Base-by-base conservation (phyloP, 139 green algal species). In the Closterium sp. region DNA sequence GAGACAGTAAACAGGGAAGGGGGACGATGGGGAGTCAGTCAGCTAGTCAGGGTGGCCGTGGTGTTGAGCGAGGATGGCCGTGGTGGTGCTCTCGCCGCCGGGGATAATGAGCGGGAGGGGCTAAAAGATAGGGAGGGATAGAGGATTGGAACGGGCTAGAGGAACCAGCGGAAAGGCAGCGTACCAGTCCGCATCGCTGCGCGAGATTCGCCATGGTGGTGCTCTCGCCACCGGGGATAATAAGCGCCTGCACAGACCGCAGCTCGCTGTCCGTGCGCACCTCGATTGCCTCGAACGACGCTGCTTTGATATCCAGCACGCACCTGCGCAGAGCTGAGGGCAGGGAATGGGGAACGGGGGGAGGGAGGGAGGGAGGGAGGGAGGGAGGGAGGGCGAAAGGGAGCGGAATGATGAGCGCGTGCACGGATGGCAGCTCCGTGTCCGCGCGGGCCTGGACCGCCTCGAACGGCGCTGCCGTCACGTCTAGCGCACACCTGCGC, bases 171-270 rank as follows among this genome's bases (percentile, higher is more conserved):
- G 34, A 7, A 33, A 16, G 12, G 5, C 34, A n/a, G 90, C 1
- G 2, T 1, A 88, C 21, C 89, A 95, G 43, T 12, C 91, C 93
- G 19, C 69, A 88, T 12, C 85, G 66, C 33, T 87, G 3, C 4
- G 86, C 88, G 19, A 95, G 64, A 34, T 94, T 93, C 3, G 93
- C 93, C 93, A 95, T 95, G 85, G 84, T 90, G 34, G 93, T 95
- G 86, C 86, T 93, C 92, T 95, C 93, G 3, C 93, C 93, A 7
- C 93, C 93, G 9, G 93, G 93, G 33, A 95, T 93, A 36, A 95
- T 90, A 16, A 95, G 87, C 64, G 34, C 92, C 4, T 87, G 32
- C 19, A 91, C 43, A 34, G 87, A 43, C 34, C 66, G 31, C 23
- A 95, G 92, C 76, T n/a, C n/a, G n/a, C n/a, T n/a, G n/a, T n/a